Percentiles rank a stretch among this genome's conserved stretches.
Conservation (phyloP, 2,329 filamentous ascomycete genomes). For the Ophiostoma populinum region DNA sequence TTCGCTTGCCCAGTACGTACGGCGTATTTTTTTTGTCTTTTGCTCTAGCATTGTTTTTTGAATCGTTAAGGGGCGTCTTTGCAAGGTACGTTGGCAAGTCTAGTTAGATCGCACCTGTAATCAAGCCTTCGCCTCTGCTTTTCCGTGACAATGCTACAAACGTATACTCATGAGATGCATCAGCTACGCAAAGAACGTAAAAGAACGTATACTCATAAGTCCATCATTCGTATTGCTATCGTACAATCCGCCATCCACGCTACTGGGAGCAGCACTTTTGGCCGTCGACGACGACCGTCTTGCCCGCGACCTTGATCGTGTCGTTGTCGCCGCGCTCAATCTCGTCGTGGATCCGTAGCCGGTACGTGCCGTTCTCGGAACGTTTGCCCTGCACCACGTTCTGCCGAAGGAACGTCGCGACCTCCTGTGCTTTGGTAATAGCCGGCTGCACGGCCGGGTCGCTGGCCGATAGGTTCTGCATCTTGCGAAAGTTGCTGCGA, state of each 20-base stretch:
- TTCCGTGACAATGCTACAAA: too few species aligned
- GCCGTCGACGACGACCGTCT: slow-evolving; percentile 17
- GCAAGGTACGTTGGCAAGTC: too few species aligned
- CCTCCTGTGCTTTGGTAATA: slow-evolving; percentile 64
- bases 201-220: neutral
- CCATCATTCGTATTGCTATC: neutral
- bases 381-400: slow-evolving; percentile 75
- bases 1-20: too few species aligned
- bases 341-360: slow-evolving; percentile 73
- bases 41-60: too few species aligned
- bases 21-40: too few species aligned
- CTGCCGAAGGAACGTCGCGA: slow-evolving; percentile 60
- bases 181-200: too few species aligned
- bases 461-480: slow-evolving; percentile 38
- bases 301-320: slow-evolving; percentile 49
- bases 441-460: slow-evolving; percentile 43
- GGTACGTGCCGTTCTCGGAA: slow-evolving; percentile 33
- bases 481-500: slow-evolving; percentile 54
- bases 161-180: neutral
- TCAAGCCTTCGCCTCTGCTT: too few species aligned
- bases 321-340: slow-evolving; percentile 92
- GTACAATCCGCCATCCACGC: neutral
- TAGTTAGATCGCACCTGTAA: too few species aligned
- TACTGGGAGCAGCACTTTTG: slow-evolving; percentile 17
- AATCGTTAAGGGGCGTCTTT: too few species aligned